phyloP scores from a whole-genome alignment of 164 flowering plant species.

The Vitis vinifera region ASM3070453v1 NC_081808.1:24411501-24412000 shows the following conservation, averaged over 20 bases:
- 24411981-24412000: constrained; percentile 76
- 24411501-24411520: constrained; percentile 59
- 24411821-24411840: constrained; percentile 66
- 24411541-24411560: constrained; percentile 32
- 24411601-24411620: constrained; percentile 21
- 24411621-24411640: background rate
- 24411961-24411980: constrained; percentile 62
- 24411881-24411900: constrained; percentile 93
- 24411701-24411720: constrained; percentile 14
- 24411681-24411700: background rate
- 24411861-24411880: constrained; percentile 80
- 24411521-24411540: constrained; percentile 24
- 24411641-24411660: constrained; percentile 12
- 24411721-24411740: background rate
- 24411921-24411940: constrained; percentile 90
- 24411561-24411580: constrained; percentile 4
- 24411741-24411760: constrained; percentile 10
- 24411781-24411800: constrained; percentile 24
- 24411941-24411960: constrained; percentile 69
- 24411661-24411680: constrained; percentile 17
- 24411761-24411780: constrained; percentile 8
- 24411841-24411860: constrained; percentile 74
- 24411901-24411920: constrained; percentile 78
- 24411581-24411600: constrained; percentile 13
- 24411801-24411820: constrained; percentile 58